Evolutionary conservation across 2,329 filamentous ascomycete species (phyloP).

Genomic region (Graphilbum fragrans): DNA sequence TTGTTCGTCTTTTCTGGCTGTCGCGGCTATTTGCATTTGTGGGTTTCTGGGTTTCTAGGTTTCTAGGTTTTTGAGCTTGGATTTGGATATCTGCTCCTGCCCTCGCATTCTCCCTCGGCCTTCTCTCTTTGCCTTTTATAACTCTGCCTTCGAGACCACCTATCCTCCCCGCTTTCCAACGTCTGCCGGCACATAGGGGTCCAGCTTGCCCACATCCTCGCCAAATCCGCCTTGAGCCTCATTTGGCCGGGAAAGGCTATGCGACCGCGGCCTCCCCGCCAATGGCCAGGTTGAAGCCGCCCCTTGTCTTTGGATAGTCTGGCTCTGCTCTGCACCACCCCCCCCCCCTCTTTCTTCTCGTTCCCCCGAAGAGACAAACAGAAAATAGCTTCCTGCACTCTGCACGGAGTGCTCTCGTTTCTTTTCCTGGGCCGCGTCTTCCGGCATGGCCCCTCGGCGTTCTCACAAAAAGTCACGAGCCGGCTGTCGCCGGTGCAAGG

Average conservation of each 20-base stretch:
- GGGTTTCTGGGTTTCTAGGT: neutral
- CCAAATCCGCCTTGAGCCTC: no score
- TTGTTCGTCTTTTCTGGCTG: neutral
- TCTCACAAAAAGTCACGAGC: constrained; percentile 60
- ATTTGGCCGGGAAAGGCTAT: neutral
- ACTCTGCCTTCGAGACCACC: no score
- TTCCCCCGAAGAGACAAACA: no score
- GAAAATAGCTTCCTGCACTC: neutral
- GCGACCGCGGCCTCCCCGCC: constrained; percentile 1
- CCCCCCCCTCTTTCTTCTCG: no score
- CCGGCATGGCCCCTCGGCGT: constrained; percentile 48
- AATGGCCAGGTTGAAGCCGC: constrained; percentile 8
- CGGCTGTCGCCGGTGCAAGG: constrained; percentile 54
- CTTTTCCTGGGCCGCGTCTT: neutral
- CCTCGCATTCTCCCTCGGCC: neutral
- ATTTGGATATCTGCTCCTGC: neutral
- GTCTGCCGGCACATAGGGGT: no score
- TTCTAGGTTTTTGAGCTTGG: neutral
- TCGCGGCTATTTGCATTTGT: neutral
- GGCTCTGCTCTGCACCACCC: neutral
- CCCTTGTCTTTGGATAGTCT: neutral
- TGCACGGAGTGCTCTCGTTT: no score
- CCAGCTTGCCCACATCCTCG: no score
- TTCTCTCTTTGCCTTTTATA: neutral
- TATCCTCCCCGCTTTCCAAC: no score